phyloP scores from a whole-genome alignment of 2,329 filamentous ascomycete genomes.

The Trichoderma pleuroti region DNA sequence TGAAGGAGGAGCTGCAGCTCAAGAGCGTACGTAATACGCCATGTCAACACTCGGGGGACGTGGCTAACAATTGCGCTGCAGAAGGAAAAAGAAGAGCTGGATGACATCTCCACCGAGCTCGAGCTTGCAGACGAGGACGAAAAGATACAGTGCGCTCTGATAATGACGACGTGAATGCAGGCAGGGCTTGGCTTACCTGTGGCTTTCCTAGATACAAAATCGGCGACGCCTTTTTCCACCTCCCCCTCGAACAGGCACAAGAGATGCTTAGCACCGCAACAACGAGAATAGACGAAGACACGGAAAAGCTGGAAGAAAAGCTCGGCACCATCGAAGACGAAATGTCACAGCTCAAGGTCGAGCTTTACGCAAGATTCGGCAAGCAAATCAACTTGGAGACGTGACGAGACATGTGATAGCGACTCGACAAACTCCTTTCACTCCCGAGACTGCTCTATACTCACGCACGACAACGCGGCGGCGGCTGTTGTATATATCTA shows the following conservation, averaged over 20 bases:
- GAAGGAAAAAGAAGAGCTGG: slow-evolving; percentile 98
- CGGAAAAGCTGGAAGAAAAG: slow-evolving; percentile 72
- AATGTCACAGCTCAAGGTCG: slow-evolving; percentile 85
- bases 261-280: slow-evolving; percentile 73
- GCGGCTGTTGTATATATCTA: not conserved
- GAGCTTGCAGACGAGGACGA: slow-evolving; percentile 96
- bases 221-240: slow-evolving; percentile 88
- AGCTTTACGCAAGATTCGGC: slow-evolving; percentile 90
- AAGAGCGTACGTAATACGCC: slow-evolving; percentile 61
- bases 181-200: not conserved
- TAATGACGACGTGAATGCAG: not conserved
- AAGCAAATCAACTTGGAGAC: slow-evolving; percentile 96
- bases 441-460: not conserved
- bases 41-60: slow-evolving; percentile 9
- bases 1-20: slow-evolving; percentile 75
- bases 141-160: slow-evolving; percentile 69
- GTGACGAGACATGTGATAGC: slow-evolving; percentile 39
- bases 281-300: slow-evolving; percentile 71
- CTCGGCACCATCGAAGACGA: slow-evolving; percentile 73
- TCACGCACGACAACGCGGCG: not conserved
- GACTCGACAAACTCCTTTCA: not conserved
- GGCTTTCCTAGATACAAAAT: slow-evolving; percentile 74
- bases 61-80: slow-evolving; percentile 38
- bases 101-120: slow-evolving; percentile 85
- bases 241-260: slow-evolving; percentile 81